A percentile compares a stretch with the other conserved stretches of the same genome.
These are phyloP conservation scores for Hanseniaspora singularis DNA, from an alignment of 805 yeast species.

Conservation along the genomic window DNA sequence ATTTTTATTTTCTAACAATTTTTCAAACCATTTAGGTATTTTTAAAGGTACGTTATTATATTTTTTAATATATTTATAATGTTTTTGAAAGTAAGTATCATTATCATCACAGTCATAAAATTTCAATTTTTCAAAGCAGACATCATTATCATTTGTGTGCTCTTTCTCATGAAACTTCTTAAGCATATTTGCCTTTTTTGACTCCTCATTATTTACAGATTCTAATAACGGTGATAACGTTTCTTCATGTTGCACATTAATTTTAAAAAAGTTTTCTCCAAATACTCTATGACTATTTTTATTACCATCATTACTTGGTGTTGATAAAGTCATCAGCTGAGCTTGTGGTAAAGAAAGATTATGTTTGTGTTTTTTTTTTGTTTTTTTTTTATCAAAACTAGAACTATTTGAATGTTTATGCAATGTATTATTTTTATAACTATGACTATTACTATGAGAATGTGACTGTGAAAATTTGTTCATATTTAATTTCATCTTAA, in stretches of 20 bases:
- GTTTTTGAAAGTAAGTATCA: constrained; percentile 18
- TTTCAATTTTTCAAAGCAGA: constrained; percentile 16
- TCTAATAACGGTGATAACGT: constrained; percentile 11
- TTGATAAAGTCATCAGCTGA: constrained; percentile 4
- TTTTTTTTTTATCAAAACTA: neutral
- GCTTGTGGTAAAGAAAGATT: constrained; percentile 12
- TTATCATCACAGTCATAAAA: constrained; percentile 15
- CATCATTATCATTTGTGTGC: constrained; percentile 13
- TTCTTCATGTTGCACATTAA: constrained; percentile 12
- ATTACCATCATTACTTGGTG: neutral
- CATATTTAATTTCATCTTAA: neutral
- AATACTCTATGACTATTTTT: constrained; percentile 1
- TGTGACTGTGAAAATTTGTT: neutral
- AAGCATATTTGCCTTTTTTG: neutral
- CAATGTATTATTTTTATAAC: neutral
- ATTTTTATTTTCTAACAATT: constrained; percentile 22
- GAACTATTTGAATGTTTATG: constrained; percentile 12
- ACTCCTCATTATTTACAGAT: constrained; percentile 9
- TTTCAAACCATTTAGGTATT: constrained; percentile 46
- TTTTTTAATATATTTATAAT: constrained; percentile 5
- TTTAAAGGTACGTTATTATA: constrained; percentile 7
- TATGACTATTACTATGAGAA: neutral
- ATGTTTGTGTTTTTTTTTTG: constrained; percentile 6
- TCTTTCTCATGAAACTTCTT: neutral
- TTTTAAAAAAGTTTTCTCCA: constrained; percentile 13